phyloP scores from a whole-genome alignment of 208 protist genomes.

The Leptomonas pyrrhocoris region DNA sequence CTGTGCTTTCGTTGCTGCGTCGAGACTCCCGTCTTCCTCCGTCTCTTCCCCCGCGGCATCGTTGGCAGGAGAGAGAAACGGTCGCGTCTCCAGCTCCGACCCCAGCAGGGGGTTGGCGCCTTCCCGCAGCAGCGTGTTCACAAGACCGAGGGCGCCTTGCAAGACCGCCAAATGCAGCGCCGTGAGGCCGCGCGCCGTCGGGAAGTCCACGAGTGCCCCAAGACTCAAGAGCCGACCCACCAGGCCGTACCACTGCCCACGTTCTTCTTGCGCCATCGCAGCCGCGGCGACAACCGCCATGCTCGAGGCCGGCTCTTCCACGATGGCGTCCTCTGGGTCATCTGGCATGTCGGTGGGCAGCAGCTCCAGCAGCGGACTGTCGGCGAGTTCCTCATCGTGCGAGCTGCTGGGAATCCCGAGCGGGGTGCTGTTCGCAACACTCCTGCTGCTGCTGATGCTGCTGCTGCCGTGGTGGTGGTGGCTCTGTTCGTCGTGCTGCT shows the following conservation, averaged over 20 bases:
- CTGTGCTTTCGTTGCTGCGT: background rate
- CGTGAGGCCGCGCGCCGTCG: constrained; percentile 34
- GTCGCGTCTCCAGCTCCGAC: constrained; percentile 22
- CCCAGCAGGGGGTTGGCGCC: constrained; percentile 39
- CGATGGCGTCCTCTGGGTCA: background rate
- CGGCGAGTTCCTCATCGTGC: background rate
- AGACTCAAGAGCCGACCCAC: constrained; percentile 32
- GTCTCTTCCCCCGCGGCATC: constrained; percentile 7
- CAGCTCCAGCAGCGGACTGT: background rate
- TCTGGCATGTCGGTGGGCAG: constrained; percentile 2
- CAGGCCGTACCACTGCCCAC: constrained; percentile 30
- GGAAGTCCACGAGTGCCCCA: constrained; percentile 40
- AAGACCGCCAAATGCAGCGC: constrained; percentile 50
- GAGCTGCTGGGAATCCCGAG: background rate
- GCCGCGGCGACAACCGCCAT: constrained; percentile 12
- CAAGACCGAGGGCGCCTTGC: constrained; percentile 30
- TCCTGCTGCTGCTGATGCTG: background rate
- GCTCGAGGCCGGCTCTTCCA: constrained; percentile 1
- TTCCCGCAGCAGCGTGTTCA: constrained; percentile 44
- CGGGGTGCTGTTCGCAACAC: constrained; percentile 7
- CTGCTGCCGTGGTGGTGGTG: constrained; percentile 2
- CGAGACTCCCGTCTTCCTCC: background rate
- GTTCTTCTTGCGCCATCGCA: constrained; percentile 16
- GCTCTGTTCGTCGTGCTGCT: background rate
- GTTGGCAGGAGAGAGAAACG: constrained; percentile 4